Evolutionary conservation across 2,329 filamentous ascomycete genomes (phyloP).

Genomic region (Claviceps pusilla): DNA sequence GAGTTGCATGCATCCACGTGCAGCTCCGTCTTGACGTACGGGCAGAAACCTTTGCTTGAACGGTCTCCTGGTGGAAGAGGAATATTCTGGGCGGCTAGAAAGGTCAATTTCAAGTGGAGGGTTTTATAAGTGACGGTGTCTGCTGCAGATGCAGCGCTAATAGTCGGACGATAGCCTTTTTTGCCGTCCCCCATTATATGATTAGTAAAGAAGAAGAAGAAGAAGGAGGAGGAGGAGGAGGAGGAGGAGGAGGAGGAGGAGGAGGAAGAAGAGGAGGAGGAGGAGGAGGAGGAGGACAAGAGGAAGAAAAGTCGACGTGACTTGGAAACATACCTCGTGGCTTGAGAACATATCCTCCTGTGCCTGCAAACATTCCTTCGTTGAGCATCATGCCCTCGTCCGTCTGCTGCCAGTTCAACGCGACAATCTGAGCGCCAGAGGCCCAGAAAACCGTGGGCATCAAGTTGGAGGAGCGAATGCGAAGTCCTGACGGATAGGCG

Average conservation of each 20-base stretch:
- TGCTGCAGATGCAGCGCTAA: conserved; percentile 10
- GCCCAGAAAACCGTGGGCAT: conserved; percentile 79
- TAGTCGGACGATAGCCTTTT: conserved; percentile 17
- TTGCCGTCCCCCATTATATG: no score
- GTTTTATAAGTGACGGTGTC: conserved; percentile 34
- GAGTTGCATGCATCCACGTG: conserved; percentile 58
- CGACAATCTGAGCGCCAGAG: conserved; percentile 77
- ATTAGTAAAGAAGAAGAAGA: neutral
- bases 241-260: no score
- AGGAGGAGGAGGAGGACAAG: no score
- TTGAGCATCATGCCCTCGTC: conserved; percentile 95
- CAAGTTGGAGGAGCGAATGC: conserved; percentile 72
- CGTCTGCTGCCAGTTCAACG: conserved; percentile 84
- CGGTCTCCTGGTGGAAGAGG: conserved; percentile 45
- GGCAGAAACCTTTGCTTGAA: conserved; percentile 45
- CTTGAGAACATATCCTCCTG: conserved; percentile 75
- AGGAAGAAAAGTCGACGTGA: neutral
- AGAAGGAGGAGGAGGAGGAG: no score
- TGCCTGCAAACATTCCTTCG: conserved; percentile 76
- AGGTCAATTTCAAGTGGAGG: conserved; percentile 55
- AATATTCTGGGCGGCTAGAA: conserved; percentile 64
- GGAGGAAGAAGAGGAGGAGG: no score
- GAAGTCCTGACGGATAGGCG: conserved; percentile 70
- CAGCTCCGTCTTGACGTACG: conserved; percentile 71
- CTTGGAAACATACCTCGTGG: conserved; percentile 41